Base-by-base conservation (phyloP, 2,329 filamentous ascomycete species). In the Scortechinia acanthostroma region DNA sequence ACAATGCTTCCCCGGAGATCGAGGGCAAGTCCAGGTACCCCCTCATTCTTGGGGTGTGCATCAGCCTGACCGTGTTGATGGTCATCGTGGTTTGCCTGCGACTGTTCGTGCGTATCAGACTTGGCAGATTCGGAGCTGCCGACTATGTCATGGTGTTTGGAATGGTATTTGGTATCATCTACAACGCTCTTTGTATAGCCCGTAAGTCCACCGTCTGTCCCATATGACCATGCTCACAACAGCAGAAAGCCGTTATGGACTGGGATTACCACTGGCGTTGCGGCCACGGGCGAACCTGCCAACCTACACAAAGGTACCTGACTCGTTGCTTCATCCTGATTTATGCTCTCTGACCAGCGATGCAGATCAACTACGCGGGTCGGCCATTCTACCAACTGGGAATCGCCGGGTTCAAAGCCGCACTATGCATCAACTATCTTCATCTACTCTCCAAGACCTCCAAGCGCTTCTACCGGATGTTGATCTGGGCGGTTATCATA, bases 321-420 rank as follows among this genome's bases (percentile, higher is more conserved):
- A 47, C n/a, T 14, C 13, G 25, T 5, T n/a, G n/a, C n/a, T n/a
- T n/a, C n/a, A n/a, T n/a, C n/a, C n/a, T n/a, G n/a, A n/a, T n/a
- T n/a, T n/a, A n/a, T n/a, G n/a, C n/a, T n/a, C n/a, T n/a, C n/a
- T n/a, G n/a, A 28, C 20, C 23, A 16, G 43, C 6, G 21, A 13
- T 33, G 15, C 53, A 70, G 45, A 58, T 73, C 52, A 77, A 77
- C 53, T 77, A 66, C 49, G 69, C 69, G 3, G 74, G 73, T 2
- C 65, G 74, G 2, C 74, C 74, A 0, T 66, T 77, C 40, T 77
- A 77, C 48, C 72, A 76, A 49, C 43, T 74, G 4, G 74, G 74
- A 28, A 74, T 77, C 54, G 70, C 69, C 48, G 74, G 74, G 47
- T 77, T 77, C 64, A 77, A 77, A 52, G 67, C 75, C 21, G 71